A percentile compares a stretch with the other conserved stretches of the same genome.
These are phyloP conservation scores for Fomitopsis pulvina DNA, from an alignment of 768 basidiomycete genomes.

Conservation along the genomic window DNA sequence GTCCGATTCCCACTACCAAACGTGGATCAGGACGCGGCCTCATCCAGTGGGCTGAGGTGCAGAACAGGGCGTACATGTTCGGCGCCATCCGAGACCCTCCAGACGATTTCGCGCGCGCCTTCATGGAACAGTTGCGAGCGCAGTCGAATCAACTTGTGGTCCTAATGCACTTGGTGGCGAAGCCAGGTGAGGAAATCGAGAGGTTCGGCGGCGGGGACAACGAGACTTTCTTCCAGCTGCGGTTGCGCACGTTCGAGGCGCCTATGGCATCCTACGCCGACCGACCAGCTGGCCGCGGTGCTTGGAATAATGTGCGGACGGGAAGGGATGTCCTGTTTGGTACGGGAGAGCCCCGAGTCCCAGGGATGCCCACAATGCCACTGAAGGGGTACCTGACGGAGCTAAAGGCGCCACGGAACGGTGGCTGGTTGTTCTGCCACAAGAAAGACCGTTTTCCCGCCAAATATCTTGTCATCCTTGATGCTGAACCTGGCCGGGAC, in stretches of 20 bases:
- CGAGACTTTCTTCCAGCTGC: slow-evolving; percentile 1
- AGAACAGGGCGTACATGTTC: not conserved
- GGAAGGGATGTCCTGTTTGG: not conserved
- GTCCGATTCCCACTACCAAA: not conserved
- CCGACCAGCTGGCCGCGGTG: not conserved
- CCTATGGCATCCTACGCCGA: not conserved
- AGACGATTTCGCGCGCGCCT: not conserved
- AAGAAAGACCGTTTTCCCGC: slow-evolving; percentile 1
- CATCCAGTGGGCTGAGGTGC: not conserved
- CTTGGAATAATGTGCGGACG: not conserved
- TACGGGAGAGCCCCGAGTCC: no score
- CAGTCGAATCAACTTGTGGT: slow-evolving; percentile 1
- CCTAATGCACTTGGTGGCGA: not conserved
- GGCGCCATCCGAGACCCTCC: not conserved
- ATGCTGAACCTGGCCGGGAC: not conserved
- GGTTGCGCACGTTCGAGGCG: not conserved
- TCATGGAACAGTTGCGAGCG: not conserved
- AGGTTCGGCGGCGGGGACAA: not conserved
- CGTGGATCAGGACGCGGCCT: slow-evolving; percentile 1
- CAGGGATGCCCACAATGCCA: not conserved
- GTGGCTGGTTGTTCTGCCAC: slow-evolving; percentile 1
- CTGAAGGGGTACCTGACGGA: not conserved
- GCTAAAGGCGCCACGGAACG: not conserved
- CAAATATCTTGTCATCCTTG: not conserved
- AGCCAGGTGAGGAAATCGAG: not conserved